phyloP scores from a whole-genome alignment of 176 grass and related monocot genomes.

The Triticum timopheevii region DNA sequence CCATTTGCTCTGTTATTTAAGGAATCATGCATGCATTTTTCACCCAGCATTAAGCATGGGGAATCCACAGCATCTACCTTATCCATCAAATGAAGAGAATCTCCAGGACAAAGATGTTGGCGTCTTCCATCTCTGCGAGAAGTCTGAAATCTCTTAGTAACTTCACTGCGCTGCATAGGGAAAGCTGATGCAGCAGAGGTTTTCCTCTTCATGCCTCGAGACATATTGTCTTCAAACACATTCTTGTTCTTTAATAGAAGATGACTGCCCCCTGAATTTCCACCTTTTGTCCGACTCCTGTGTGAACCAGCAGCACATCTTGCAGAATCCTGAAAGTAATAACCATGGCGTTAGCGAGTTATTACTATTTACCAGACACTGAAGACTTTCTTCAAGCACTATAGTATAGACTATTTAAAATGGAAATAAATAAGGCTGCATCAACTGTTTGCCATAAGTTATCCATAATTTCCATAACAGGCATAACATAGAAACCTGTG shows the following conservation, averaged over 20 bases:
- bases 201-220: slow-evolving; percentile 59
- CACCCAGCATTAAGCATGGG: slow-evolving; percentile 52
- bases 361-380: neutral
- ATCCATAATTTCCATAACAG: slow-evolving; percentile 6
- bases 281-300: slow-evolving; percentile 37
- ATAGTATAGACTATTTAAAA: slow-evolving; percentile 17
- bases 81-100: slow-evolving; percentile 42
- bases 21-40: slow-evolving; percentile 52
- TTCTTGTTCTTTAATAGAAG: slow-evolving; percentile 41
- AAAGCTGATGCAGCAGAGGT: slow-evolving; percentile 28
- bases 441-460: slow-evolving; percentile 5
- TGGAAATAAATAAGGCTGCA: neutral
- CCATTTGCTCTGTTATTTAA: slow-evolving; percentile 46
- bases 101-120: slow-evolving; percentile 28
- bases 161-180: slow-evolving; percentile 26
- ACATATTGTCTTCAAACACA: slow-evolving; percentile 40
- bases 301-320: slow-evolving; percentile 33
- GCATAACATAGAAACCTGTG: slow-evolving; percentile 6
- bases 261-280: slow-evolving; percentile 29
- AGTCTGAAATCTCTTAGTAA: slow-evolving; percentile 45
- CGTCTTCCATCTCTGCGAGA: slow-evolving; percentile 32
- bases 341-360: neutral
- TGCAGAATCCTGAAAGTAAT: slow-evolving; percentile 56
- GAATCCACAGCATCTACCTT: slow-evolving; percentile 86
- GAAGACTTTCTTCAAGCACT: neutral